Conservation (phyloP, 345 rosid genomes). For the Brassica cretica region DNA sequence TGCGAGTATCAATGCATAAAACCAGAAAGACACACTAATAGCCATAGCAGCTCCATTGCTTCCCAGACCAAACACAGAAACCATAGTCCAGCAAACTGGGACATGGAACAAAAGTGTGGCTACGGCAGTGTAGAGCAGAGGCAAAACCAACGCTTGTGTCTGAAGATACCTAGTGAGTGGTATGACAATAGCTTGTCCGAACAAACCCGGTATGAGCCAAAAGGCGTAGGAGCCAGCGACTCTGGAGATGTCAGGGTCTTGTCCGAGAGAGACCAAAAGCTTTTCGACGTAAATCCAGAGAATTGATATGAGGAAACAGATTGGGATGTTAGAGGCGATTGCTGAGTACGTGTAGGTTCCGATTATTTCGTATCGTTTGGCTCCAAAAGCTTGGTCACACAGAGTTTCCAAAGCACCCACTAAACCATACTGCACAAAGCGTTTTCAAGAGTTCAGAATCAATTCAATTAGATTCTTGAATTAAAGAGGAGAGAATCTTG, state of each 20-base stretch:
- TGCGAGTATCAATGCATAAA: constrained; percentile 45
- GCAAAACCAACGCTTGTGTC: constrained; percentile 35
- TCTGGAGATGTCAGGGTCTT: constrained; percentile 34
- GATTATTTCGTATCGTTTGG: constrained; percentile 24
- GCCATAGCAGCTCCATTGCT: constrained; percentile 49
- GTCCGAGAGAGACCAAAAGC: constrained; percentile 30
- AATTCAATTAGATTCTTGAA: neutral
- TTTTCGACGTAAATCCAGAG: constrained; percentile 31
- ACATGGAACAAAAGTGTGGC: constrained; percentile 32
- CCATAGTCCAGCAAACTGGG: constrained; percentile 18
- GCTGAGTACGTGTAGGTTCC: constrained; percentile 35
- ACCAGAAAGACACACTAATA: constrained; percentile 49
- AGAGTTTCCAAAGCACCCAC: constrained; percentile 38
- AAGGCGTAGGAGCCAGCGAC: constrained; percentile 34
- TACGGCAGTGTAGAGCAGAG: constrained; percentile 17
- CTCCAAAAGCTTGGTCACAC: constrained; percentile 43
- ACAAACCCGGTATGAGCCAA: constrained; percentile 34
- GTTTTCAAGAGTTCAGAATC: neutral
- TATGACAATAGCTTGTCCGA: constrained; percentile 27
- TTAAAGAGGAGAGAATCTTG: neutral
- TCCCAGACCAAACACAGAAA: constrained; percentile 35
- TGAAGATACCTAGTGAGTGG: constrained; percentile 27
- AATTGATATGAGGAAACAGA: constrained; percentile 30
- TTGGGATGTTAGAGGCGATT: constrained; percentile 20
- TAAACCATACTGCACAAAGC: constrained; percentile 19